A percentile compares a stretch with the other conserved stretches of the same genome.
phyloP scores from a whole-genome alignment of 2,329 filamentous ascomycete species.

The Colletotrichum aenigma region DNA sequence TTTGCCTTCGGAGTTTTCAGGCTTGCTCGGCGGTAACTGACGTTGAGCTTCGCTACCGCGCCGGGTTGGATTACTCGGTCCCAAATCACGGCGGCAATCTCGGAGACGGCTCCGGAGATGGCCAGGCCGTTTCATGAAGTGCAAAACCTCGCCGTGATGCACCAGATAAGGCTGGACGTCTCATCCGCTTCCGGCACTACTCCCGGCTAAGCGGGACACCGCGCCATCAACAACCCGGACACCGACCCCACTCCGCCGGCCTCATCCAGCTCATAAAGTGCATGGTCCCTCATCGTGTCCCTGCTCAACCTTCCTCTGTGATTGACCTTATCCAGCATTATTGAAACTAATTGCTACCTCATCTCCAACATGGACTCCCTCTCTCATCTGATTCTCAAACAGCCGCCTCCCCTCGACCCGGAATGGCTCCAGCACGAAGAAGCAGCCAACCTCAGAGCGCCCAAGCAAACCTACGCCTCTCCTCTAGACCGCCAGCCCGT shows the following conservation, averaged over 20 bases:
- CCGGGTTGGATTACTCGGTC: background rate
- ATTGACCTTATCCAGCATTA: background rate
- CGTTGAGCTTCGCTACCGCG: background rate
- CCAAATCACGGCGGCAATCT: background rate
- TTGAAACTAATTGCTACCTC: background rate
- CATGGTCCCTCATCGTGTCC: background rate
- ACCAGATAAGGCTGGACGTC: background rate
- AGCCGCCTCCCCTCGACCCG: slow-evolving; percentile 39
- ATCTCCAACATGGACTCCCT: background rate
- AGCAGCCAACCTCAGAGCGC: slow-evolving; percentile 27
- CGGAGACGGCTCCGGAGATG: background rate
- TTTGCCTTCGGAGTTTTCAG: slow-evolving; percentile 11
- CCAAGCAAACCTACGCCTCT: slow-evolving; percentile 28
- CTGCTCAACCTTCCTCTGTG: background rate
- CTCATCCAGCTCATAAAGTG: background rate
- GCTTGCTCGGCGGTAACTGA: background rate
- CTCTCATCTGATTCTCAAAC: background rate
- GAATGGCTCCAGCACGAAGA: slow-evolving; percentile 45
- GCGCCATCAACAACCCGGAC: slow-evolving; percentile 14
- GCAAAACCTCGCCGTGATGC: no score
- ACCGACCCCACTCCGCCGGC: slow-evolving; percentile 5
- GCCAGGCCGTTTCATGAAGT: background rate
- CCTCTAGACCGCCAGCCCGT: slow-evolving; percentile 37
- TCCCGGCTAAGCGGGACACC: slow-evolving; percentile 14
- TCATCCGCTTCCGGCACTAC: background rate